A percentile compares a stretch with the other conserved stretches of the same genome.
Conservation (phyloP, 108 stramenopile genomes). For the Seminavis robusta region DNA sequence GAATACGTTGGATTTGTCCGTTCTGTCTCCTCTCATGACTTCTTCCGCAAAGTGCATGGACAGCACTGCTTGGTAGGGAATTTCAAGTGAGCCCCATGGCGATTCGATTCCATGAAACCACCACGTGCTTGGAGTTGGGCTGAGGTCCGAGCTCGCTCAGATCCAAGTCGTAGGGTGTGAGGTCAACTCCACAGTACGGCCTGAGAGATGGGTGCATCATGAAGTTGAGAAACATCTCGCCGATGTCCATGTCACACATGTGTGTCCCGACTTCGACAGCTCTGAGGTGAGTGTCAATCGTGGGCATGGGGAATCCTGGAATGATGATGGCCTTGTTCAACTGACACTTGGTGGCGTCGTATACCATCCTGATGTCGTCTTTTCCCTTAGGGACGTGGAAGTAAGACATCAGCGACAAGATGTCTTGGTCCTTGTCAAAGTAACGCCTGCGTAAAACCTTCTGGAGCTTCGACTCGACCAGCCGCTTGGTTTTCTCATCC, state of each 20-base stretch:
- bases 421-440: background rate
- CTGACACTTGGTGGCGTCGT: constrained; percentile 17
- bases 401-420: constrained; percentile 7
- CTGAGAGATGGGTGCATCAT: background rate
- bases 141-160: background rate
- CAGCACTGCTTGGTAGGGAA: constrained; percentile 15
- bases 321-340: constrained; percentile 26
- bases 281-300: no score
- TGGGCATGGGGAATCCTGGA: constrained; percentile 28
- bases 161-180: background rate
- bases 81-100: constrained; percentile 30
- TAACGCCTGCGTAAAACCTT: constrained; percentile 17
- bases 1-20: constrained; percentile 15
- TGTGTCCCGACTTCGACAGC: constrained; percentile 5
- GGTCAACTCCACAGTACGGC: constrained; percentile 10
- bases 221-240: constrained; percentile 37
- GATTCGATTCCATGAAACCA: constrained; percentile 14
- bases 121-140: background rate
- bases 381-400: constrained; percentile 28
- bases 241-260: constrained; percentile 22
- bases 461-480: constrained; percentile 8
- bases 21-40: no score
- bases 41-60: no score
- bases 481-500: background rate
- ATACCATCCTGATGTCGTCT: constrained; percentile 18